phyloP scores from a whole-genome alignment of 140 eudicot species.

The Bidens hawaiensis region DNA sequence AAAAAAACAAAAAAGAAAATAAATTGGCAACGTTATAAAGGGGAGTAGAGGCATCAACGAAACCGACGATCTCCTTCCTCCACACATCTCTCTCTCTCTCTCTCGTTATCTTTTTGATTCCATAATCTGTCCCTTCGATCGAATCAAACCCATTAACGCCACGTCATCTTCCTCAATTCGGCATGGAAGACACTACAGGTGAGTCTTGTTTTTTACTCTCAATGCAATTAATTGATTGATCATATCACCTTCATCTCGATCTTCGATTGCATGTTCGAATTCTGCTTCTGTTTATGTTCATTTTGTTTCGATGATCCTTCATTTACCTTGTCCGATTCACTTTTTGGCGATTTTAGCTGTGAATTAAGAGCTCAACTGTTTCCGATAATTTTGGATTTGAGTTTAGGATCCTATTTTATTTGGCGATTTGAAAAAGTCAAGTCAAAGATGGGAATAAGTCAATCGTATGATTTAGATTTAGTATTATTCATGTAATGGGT shows the following conservation, averaged over 20 bases:
- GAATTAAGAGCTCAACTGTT: background rate
- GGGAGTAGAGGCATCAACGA: background rate
- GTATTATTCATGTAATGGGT: no score
- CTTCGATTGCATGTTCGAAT: conserved; percentile 3
- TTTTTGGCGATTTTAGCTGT: background rate
- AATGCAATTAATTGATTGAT: background rate
- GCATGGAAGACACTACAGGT: conserved; percentile 26
- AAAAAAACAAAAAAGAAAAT: background rate
- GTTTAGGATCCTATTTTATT: background rate
- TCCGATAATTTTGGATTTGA: background rate
- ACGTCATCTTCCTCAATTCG: background rate
- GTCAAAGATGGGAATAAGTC: background rate
- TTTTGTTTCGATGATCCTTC: conserved; percentile 8
- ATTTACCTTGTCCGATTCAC: background rate
- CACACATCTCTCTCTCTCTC: conserved; percentile 22
- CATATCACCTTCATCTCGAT: background rate
- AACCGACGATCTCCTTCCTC: conserved; percentile 8
- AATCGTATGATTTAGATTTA: background rate
- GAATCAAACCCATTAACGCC: conserved; percentile 9
- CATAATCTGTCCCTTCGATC: background rate
- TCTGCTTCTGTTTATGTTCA: background rate
- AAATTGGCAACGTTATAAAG: background rate
- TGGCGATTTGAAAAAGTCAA: background rate
- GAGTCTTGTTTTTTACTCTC: conserved; percentile 8
- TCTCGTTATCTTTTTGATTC: conserved; percentile 14